Evolutionary conservation across 148 eudicot species (phyloP).

Genomic region (Silene latifolia): DNA sequence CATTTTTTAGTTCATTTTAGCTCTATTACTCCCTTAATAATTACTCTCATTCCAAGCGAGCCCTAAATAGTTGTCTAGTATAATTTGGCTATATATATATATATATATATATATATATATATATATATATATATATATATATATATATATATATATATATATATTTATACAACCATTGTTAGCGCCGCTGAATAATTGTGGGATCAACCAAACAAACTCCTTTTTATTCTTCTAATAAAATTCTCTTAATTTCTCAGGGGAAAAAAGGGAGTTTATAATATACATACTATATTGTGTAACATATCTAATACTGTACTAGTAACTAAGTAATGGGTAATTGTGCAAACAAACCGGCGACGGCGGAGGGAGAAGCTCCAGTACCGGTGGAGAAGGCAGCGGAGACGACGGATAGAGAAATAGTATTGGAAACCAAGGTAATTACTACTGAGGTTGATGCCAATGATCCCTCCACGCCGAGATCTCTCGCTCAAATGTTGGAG

Average conservation of each 20-base stretch:
- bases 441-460: neutral
- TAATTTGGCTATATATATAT: conserved; percentile 33
- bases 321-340: conserved; percentile 31
- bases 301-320: too few species aligned
- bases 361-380: conserved; percentile 27
- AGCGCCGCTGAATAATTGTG: conserved; percentile 17
- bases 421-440: conserved; percentile 19
- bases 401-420: conserved; percentile 21
- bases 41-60: too few species aligned
- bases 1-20: too few species aligned
- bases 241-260: neutral
- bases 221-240: neutral
- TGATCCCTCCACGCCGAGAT: conserved; percentile 7
- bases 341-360: conserved; percentile 34
- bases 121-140: conserved; percentile 33
- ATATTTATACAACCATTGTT: conserved; percentile 17
- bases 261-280: conserved; percentile 4
- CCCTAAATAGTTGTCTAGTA: too few species aligned
- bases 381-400: conserved; percentile 15
- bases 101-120: too few species aligned
- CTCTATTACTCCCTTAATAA: too few species aligned
- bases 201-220: conserved; percentile 1
- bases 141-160: conserved; percentile 29
- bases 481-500: conserved; percentile 35
- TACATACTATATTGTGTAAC: too few species aligned